These are phyloP conservation scores for Phytophthora europaea DNA, from an alignment of 352 stramenopile species.

Conservation along the genomic window DNA sequence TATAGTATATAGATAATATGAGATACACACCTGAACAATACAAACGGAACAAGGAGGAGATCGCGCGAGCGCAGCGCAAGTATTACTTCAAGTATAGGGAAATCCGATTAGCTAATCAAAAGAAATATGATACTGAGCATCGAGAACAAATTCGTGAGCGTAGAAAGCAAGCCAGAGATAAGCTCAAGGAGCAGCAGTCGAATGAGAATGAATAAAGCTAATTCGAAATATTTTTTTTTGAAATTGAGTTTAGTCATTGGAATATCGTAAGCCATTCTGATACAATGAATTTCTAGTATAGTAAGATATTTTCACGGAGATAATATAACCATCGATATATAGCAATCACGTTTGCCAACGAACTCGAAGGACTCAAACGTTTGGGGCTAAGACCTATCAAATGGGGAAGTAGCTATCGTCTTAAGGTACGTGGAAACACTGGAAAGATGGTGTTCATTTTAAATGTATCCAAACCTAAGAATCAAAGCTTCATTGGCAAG, in stretches of 20 bases:
- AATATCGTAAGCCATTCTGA: slow-evolving; percentile 4
- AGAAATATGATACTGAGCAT: slow-evolving; percentile 4
- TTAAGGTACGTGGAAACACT: slow-evolving; percentile 5
- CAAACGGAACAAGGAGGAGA: slow-evolving; percentile 3
- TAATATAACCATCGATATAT: slow-evolving; percentile 1
- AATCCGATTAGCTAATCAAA: not conserved
- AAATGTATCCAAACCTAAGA: slow-evolving; percentile 4
- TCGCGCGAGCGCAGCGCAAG: not conserved
- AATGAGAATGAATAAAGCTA: not conserved
- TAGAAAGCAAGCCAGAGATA: not conserved
- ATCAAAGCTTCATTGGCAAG: not conserved
- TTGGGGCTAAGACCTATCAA: slow-evolving; percentile 8
- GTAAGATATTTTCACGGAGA: not conserved
- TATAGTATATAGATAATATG: slow-evolving; percentile 8
- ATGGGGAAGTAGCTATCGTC: slow-evolving; percentile 12
- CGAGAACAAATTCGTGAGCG: slow-evolving; percentile 3
- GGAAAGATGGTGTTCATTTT: slow-evolving; percentile 12
- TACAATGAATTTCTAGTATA: not conserved
- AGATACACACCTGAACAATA: slow-evolving; percentile 1
- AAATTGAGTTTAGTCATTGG: not conserved
- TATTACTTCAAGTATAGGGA: slow-evolving; percentile 7
- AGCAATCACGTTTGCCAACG: slow-evolving; percentile 6
- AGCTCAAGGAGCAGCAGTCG: not conserved
- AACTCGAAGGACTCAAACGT: slow-evolving; percentile 17
- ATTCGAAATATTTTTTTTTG: slow-evolving; percentile 1